phyloP scores from a whole-genome alignment of 73 alveolate genomes.

The Uronychia binucleata region DNA sequence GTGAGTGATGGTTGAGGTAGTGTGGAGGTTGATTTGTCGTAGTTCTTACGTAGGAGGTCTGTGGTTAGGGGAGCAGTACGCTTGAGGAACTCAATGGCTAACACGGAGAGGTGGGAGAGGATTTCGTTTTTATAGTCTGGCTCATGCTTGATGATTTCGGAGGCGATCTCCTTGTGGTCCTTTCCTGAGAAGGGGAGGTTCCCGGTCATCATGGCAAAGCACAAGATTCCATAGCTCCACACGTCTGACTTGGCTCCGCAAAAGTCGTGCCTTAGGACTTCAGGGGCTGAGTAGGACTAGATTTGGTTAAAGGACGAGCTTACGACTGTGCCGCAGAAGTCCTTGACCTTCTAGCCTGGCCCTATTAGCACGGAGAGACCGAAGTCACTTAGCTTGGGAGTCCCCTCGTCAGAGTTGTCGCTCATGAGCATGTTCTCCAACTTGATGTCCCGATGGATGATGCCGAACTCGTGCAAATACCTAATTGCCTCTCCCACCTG shows the following conservation, averaged over 20 bases:
- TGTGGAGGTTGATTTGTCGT: too few species aligned
- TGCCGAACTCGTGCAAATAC: slow-evolving; percentile 83
- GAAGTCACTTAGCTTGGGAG: slow-evolving; percentile 82
- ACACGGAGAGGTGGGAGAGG: not conserved
- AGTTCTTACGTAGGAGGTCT: not conserved
- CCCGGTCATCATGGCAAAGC: slow-evolving; percentile 62
- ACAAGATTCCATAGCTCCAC: slow-evolving; percentile 58
- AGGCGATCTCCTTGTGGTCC: not conserved
- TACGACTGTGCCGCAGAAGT: slow-evolving; percentile 72
- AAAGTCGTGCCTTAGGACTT: slow-evolving; percentile 29
- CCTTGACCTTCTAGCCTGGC: slow-evolving; percentile 70
- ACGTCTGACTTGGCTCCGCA: slow-evolving; percentile 54
- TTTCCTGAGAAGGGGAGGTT: slow-evolving; percentile 40
- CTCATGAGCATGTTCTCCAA: slow-evolving; percentile 90
- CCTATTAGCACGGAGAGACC: slow-evolving; percentile 84
- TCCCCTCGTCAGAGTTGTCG: slow-evolving; percentile 64
- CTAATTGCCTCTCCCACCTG: slow-evolving; percentile 68
- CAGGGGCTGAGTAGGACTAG: slow-evolving; percentile 18
- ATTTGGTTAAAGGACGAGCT: too few species aligned
- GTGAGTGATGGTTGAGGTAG: too few species aligned
- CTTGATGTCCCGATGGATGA: slow-evolving; percentile 91
- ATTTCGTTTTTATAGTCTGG: not conserved
- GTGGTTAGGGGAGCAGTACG: not conserved
- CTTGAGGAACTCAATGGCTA: not conserved
- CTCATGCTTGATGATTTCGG: not conserved